A percentile compares a stretch with the other conserved stretches of the same genome.
These are phyloP conservation scores for Helotiales sp. DNA, from an alignment of 2,329 filamentous ascomycete species.

Conservation along the genomic window DNA sequence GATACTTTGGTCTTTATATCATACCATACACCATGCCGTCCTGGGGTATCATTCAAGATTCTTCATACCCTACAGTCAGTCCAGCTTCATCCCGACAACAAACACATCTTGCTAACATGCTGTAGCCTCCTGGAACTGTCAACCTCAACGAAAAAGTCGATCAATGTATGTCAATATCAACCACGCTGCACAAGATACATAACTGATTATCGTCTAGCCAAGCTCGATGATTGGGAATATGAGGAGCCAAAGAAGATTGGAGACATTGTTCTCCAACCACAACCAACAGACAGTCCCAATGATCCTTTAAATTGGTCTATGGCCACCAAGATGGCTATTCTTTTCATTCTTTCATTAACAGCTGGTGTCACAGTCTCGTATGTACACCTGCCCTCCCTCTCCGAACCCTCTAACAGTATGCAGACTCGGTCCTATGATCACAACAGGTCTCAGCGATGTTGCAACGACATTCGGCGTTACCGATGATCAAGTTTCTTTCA, in stretches of 20 bases:
- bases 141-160: slow-evolving; percentile 26
- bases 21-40: slow-evolving; percentile 21
- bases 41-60: slow-evolving; percentile 32
- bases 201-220: slow-evolving; percentile 14
- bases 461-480: slow-evolving; percentile 38
- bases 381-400: slow-evolving; percentile 16
- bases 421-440: slow-evolving; percentile 43
- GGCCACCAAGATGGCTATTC: slow-evolving; percentile 29
- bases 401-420: slow-evolving; percentile 5
- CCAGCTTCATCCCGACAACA: background rate
- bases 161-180: slow-evolving; percentile 10
- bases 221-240: slow-evolving; percentile 26
- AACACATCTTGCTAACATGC: background rate
- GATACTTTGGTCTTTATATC: background rate
- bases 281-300: slow-evolving; percentile 52
- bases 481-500: slow-evolving; percentile 38
- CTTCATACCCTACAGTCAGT: slow-evolving; percentile 26
- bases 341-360: slow-evolving; percentile 29
- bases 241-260: slow-evolving; percentile 39
- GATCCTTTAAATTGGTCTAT: slow-evolving; percentile 52
- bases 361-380: slow-evolving; percentile 33
- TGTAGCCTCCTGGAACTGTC: slow-evolving; percentile 29
- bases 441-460: slow-evolving; percentile 39
- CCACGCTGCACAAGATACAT: background rate
- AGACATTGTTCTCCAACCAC: slow-evolving; percentile 53